Percentiles rank a stretch among this genome's conserved stretches.
Evolutionary conservation across 805 yeast genomes (phyloP).

Genomic region (Tetrapisispora taiwanensis): DNA sequence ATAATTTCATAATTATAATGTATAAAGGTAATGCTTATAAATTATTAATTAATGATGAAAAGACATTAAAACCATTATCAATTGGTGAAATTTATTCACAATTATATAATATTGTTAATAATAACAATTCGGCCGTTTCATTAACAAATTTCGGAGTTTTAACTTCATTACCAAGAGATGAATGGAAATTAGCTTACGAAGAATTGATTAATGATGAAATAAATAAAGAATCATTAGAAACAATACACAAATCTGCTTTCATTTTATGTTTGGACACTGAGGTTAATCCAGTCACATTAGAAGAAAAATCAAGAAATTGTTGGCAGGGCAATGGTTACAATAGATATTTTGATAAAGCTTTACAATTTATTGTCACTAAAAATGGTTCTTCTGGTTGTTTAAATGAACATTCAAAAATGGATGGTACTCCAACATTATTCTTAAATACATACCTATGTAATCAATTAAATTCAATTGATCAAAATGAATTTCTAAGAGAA

Average conservation of each 20-base stretch:
- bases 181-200: constrained; percentile 54
- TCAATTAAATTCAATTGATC: constrained; percentile 42
- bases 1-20: constrained; percentile 63
- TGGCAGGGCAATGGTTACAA: constrained; percentile 97
- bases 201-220: constrained; percentile 50
- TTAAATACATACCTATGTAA: constrained; percentile 67
- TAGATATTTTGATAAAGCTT: constrained; percentile 86
- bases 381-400: constrained; percentile 87
- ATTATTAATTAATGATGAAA: constrained; percentile 45
- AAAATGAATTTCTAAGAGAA: constrained; percentile 16
- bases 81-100: constrained; percentile 46
- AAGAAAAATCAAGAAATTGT: constrained; percentile 70
- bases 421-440: constrained; percentile 90
- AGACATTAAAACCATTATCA: constrained; percentile 30
- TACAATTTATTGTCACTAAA: constrained; percentile 69
- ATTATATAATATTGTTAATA: constrained; percentile 43
- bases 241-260: constrained; percentile 70
- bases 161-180: constrained; percentile 78
- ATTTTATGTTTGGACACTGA: constrained; percentile 66
- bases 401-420: constrained; percentile 97
- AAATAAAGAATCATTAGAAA: constrained; percentile 50
- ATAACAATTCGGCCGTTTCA: constrained; percentile 16
- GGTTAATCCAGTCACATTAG: constrained; percentile 58
- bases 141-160: constrained; percentile 58
- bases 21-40: constrained; percentile 75